Base-by-base conservation (phyloP, 1,284 basidiomycete species). In the Ustilago trichophora region DNA sequence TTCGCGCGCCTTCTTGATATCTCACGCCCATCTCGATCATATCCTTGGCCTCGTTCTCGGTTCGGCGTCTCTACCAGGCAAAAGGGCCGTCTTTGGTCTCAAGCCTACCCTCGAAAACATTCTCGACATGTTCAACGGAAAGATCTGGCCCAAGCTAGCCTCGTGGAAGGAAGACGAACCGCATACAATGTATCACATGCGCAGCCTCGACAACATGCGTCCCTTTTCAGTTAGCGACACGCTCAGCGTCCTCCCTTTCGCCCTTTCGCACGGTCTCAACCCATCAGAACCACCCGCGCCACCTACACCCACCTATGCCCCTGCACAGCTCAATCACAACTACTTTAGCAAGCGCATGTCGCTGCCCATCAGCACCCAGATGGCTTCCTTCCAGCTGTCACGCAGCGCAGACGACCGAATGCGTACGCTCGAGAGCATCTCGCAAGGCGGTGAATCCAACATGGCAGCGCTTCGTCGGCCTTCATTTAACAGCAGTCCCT, bases 1-100 rank as follows among this genome's bases (percentile, higher is more conserved):
- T 50, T 54, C 73, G 13, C 45, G 74, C 10, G 57, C 67, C 24
- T 70, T 70, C 37, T 85, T 92, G 52, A 84, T 92, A 69, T 89
- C 89, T 4, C 91, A 92, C 81, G 88, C 89, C 3, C 91, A 93
- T 78, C 82, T 93, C 21, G 91, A 93, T 82, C 91, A 93, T 79
- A 85, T 91, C 59, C 87, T 73, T 15, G 87, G 90, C 47, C 84
- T 92, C 21, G 85, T 92, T 29, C 82, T 93, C 42, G 87, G 88
- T 4, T 90, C 90, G 16, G 91, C 91, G 37, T 87, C 89, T 6
- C 76, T 89, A 15, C 79, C 82, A n/a, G 88, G 88, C 13, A 85
- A 87, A 31, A 89, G 89, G 73, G 85, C 86, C 9, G 86, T 93
- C 16, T 87, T 85, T 62, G 90, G 87, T 0, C 82, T 87, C 8